Evolutionary conservation across 768 basidiomycete genomes (phyloP).

Genomic region (Russula brevipes): DNA sequence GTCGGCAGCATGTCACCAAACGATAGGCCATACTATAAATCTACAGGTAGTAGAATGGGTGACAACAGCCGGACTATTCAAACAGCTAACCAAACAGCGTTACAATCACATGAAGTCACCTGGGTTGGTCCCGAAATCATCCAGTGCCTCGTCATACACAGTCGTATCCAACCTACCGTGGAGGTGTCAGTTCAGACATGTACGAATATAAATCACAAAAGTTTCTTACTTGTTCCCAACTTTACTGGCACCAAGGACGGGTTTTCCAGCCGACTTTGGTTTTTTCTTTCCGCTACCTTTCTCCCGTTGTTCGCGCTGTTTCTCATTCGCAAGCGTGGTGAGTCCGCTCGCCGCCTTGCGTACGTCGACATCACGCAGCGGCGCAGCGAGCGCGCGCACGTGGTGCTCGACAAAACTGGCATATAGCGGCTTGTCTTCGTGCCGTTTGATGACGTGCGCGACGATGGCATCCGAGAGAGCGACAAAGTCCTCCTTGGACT

Average conservation of each 20-base stretch:
- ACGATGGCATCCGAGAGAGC: conserved; percentile 68
- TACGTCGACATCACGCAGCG: conserved; percentile 86
- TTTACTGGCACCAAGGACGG: conserved; percentile 71
- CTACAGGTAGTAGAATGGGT: conserved; percentile 10
- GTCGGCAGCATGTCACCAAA: not conserved
- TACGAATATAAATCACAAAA: not conserved
- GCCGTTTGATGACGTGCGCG: conserved; percentile 68
- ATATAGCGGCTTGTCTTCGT: conserved; percentile 80
- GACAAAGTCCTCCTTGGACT: conserved; percentile 85
- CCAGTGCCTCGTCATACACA: conserved; percentile 82
- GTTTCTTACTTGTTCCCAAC: conserved; percentile 50
- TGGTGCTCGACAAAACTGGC: conserved; percentile 79
- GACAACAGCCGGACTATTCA: conserved; percentile 6
- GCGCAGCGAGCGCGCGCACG: conserved; percentile 63
- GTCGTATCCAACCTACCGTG: conserved; percentile 64
- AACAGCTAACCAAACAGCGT: conserved; percentile 11
- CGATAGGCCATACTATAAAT: conserved; percentile 11
- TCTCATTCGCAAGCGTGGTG: conserved; percentile 89
- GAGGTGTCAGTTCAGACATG: not conserved
- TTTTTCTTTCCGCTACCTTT: conserved; percentile 90
- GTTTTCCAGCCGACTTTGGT: conserved; percentile 62
- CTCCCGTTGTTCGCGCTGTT: conserved; percentile 86
- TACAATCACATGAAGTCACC: conserved; percentile 87
- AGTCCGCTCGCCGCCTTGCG: conserved; percentile 82
- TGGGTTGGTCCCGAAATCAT: conserved; percentile 71